Evolutionary conservation across 164 flowering plant genomes (phyloP).

Genomic region (Annona squamosa): DNA sequence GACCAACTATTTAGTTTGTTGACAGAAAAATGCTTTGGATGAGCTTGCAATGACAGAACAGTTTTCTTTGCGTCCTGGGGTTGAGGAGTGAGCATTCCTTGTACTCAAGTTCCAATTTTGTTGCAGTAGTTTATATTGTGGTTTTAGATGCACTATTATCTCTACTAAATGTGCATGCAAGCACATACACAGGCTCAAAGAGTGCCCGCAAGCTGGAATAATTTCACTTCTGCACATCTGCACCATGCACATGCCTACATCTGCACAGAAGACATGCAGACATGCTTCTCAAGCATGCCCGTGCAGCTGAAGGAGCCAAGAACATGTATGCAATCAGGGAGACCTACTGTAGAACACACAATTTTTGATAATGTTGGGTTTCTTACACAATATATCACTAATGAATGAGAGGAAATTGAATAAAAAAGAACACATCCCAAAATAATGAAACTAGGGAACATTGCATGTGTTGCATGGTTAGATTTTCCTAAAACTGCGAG

Average conservation of each 20-base stretch:
- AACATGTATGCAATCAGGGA: too few relatives aligned
- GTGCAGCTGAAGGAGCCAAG: too few relatives aligned
- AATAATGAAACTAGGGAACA: too few relatives aligned
- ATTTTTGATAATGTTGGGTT: too few relatives aligned
- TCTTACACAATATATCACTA: too few relatives aligned
- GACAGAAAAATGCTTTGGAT: slow-evolving; percentile 76
- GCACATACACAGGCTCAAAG: background rate
- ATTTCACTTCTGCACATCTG: background rate
- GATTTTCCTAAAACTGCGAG: too few relatives aligned
- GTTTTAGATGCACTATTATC: background rate
- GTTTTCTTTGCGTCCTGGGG: slow-evolving; percentile 76
- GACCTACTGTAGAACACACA: too few relatives aligned
- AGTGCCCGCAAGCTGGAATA: background rate
- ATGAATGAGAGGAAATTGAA: too few relatives aligned
- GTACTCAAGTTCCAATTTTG: background rate
- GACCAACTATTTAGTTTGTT: slow-evolving; percentile 19
- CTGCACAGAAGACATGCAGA: background rate
- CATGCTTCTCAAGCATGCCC: too few relatives aligned
- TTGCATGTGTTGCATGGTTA: too few relatives aligned
- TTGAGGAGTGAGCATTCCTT: slow-evolving; percentile 52
- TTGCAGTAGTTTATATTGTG: background rate
- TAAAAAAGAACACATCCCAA: too few relatives aligned
- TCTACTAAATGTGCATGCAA: background rate
- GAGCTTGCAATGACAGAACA: slow-evolving; percentile 49
- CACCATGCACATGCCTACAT: background rate